A percentile compares a stretch with the other conserved stretches of the same genome.
Evolutionary conservation across 345 rosid genomes (phyloP).

Genomic region (Lepidium africanum): DNA sequence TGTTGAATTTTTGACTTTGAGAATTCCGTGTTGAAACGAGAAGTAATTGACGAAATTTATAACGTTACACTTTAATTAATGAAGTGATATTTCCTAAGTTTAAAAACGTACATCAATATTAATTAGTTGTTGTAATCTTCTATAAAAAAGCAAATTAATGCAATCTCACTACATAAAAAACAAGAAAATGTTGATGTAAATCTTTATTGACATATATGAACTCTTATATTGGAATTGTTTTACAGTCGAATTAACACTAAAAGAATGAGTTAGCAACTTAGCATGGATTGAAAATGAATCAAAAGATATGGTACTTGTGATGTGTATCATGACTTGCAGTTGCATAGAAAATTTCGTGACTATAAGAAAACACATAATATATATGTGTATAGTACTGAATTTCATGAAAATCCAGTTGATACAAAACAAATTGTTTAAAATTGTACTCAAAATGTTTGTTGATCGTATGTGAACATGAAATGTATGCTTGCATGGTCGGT

Average conservation of each 20-base stretch:
- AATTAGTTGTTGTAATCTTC: not conserved
- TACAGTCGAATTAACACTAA: too few species aligned
- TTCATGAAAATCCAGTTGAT: too few species aligned
- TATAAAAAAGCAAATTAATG: not conserved
- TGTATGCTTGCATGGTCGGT: conserved; percentile 9
- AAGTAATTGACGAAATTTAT: not conserved
- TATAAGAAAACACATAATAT: too few species aligned
- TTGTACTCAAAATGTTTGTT: not conserved
- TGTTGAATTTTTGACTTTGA: not conserved
- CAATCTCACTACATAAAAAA: not conserved
- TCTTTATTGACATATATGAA: not conserved
- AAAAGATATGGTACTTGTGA: too few species aligned
- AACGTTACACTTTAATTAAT: conserved; percentile 13
- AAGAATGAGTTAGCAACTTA: too few species aligned
- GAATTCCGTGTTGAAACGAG: not conserved
- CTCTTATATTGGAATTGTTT: not conserved
- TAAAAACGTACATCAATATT: not conserved
- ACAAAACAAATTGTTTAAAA: too few species aligned
- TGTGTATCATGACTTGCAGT: too few species aligned
- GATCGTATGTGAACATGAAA: conserved; percentile 2
- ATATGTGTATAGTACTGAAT: too few species aligned
- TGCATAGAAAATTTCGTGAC: too few species aligned
- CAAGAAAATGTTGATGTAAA: not conserved
- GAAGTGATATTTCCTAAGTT: conserved; percentile 5
- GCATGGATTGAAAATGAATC: too few species aligned